A percentile compares a stretch with the other conserved stretches of the same genome.
Conservation (phyloP, 306 rosid genomes). For the Fagus sylvatica region DNA sequence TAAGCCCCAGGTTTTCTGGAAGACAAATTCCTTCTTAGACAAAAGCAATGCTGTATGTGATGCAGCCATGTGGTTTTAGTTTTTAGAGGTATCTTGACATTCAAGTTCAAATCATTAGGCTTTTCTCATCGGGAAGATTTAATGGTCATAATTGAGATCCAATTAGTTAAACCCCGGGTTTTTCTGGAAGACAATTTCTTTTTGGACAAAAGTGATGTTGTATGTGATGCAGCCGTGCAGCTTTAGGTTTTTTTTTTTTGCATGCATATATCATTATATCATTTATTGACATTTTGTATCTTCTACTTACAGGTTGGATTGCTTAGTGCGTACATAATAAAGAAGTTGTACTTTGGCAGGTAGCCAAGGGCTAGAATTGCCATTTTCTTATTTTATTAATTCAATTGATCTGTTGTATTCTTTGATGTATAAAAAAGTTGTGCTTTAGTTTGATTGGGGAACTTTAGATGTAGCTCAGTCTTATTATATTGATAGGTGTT, state of each 20-base stretch:
- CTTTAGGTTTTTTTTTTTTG: too few relatives aligned
- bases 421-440: neutral
- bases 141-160: too few relatives aligned
- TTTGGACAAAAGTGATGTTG: neutral
- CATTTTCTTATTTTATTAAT: neutral
- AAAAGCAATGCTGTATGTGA: neutral
- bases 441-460: neutral
- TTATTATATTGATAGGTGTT: neutral
- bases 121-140: too few relatives aligned
- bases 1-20: neutral
- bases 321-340: slow-evolving; percentile 47
- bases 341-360: slow-evolving; percentile 55
- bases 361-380: slow-evolving; percentile 15
- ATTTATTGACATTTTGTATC: slow-evolving; percentile 3
- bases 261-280: neutral
- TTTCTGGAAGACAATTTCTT: neutral
- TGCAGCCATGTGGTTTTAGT: neutral
- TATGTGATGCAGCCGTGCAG: neutral
- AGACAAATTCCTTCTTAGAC: neutral
- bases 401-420: neutral
- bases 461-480: neutral
- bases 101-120: too few relatives aligned
- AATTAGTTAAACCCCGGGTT: too few relatives aligned
- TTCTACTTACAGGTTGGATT: slow-evolving; percentile 51
- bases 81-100: too few relatives aligned